These are phyloP conservation scores for Hippophae tibetana DNA, from an alignment of 306 rosid genomes.

Conservation along the genomic window DNA sequence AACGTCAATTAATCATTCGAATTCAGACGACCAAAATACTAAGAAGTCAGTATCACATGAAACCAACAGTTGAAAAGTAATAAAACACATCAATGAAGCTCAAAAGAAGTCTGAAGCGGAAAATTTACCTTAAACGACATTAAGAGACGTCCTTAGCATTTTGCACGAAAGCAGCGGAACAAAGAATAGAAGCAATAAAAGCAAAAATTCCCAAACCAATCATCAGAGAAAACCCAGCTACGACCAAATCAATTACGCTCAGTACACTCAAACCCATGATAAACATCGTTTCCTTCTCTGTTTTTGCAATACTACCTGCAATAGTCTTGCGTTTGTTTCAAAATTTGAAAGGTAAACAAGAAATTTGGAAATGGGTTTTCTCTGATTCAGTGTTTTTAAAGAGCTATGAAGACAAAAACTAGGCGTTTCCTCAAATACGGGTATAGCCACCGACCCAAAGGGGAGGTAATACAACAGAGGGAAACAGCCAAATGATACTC, in stretches of 20 bases:
- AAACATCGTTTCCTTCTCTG: constrained; percentile 10
- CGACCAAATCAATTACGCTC: constrained; percentile 51
- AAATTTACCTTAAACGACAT: constrained; percentile 2
- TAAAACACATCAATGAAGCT: background rate
- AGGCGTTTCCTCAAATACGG: too few species aligned
- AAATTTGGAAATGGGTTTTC: background rate
- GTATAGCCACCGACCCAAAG: too few species aligned
- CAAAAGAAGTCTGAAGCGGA: background rate
- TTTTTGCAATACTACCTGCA: background rate
- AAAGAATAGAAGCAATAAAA: constrained; percentile 56
- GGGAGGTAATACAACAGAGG: too few species aligned
- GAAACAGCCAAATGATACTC: too few species aligned
- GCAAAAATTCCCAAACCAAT: constrained; percentile 47
- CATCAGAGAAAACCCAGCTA: constrained; percentile 58
- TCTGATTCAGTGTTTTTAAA: too few species aligned
- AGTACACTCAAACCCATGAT: constrained; percentile 40
- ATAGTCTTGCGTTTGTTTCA: background rate
- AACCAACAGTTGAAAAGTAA: background rate
- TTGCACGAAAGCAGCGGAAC: constrained; percentile 55
- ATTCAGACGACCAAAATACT: background rate
- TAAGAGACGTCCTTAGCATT: constrained; percentile 40
- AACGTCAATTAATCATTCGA: background rate
- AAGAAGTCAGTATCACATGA: background rate
- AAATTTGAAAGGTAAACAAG: background rate
- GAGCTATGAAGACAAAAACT: too few species aligned